Evolutionary conservation across 2,329 filamentous ascomycete genomes (phyloP), one percentile per base, ranked within the genome.

Genomic region (Fusarium sp.): DNA sequence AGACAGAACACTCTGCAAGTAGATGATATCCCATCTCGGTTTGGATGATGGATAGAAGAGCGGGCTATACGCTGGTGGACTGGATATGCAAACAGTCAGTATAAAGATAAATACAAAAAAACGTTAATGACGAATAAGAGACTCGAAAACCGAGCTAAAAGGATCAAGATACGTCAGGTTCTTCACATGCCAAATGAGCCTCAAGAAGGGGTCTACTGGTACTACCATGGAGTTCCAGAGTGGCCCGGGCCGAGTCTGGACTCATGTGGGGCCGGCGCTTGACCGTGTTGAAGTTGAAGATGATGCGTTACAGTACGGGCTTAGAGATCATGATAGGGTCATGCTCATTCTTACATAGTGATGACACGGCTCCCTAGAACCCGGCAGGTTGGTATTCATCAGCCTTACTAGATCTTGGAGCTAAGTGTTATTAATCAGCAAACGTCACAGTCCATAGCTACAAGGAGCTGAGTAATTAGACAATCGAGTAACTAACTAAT

Each of bases 211-310:
- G 28, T 52, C 49, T n/a, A 50, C 19, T 43, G 5, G 24, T 24
- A 24, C 24, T 24, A 44, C 11, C 13, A 40, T 40, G 21, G 15
- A 28, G 28, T 47, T 24, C 28, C 45, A 47, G 51, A 47, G 38
- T 34, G 39, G 55, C 15, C 52, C 52, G 56, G 51, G 40, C 66
- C 49, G 66, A 67, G 49, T 47, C 47, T 58, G 21, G 45, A 44
- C 47, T 57, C 50, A 42, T 44, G 62, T 55, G 66, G 66, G 66
- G 49, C 62, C 52, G 62, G 45, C 50, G 49, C 52, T 52, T 67
- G 42, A 22, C 52, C 36, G 24, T 45, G 47, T 57, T 19, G 53
- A 53, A 34, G 45, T 42, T 19, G 15, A 34, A 36, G 50, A 61
- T 39, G 38, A 51, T 19, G 19, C 19, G 19, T 51, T 11, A 22